phyloP scores from a whole-genome alignment of 2,329 filamentous ascomycete species.

The Didymella glomerata region DNA sequence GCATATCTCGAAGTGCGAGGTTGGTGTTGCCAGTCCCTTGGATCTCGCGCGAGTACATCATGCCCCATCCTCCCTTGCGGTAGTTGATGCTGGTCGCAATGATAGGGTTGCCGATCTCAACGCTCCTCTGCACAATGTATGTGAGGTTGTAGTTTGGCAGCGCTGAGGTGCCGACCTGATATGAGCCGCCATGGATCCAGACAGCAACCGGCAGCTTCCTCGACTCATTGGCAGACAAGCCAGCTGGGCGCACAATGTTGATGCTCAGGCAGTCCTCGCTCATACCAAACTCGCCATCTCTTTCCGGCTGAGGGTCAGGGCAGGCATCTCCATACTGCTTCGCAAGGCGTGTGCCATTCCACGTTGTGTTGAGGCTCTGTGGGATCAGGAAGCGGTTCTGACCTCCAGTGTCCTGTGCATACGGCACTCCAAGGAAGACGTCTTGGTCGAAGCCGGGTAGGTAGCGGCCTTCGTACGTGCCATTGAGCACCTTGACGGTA shows the following conservation, averaged over 20 bases:
- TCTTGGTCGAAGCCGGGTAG: conserved; percentile 54
- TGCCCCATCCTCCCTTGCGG: conserved; percentile 73
- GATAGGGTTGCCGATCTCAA: conserved; percentile 49
- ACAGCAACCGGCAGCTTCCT: conserved; percentile 63
- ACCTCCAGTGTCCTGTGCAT: conserved; percentile 63
- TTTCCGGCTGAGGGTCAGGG: conserved; percentile 44
- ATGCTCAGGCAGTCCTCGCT: conserved; percentile 69
- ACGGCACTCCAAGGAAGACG: conserved; percentile 62
- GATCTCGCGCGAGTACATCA: conserved; percentile 63
- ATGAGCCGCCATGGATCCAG: conserved; percentile 66
- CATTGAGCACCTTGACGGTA: conserved; percentile 44
- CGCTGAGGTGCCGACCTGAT: conserved; percentile 55
- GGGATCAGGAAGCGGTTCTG: conserved; percentile 63
- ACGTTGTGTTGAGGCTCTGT: conserved; percentile 58
- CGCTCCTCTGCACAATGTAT: conserved; percentile 62
- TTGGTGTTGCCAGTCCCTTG: conserved; percentile 59
- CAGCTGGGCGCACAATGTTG: conserved; percentile 66
- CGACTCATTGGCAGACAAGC: conserved; percentile 48
- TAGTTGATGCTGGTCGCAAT: conserved; percentile 51
- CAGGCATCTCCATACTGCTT: conserved; percentile 55
- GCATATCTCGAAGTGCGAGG: conserved; percentile 52
- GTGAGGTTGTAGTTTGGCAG: conserved; percentile 68
- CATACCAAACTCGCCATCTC: conserved; percentile 48
- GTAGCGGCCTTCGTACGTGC: conserved; percentile 47
- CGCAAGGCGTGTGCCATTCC: conserved; percentile 51